A percentile compares a stretch with the other conserved stretches of the same genome.
Conservation (phyloP, 2,329 filamentous ascomycete species). For the Ophiognomonia clavigignenti-juglandacearum region DNA sequence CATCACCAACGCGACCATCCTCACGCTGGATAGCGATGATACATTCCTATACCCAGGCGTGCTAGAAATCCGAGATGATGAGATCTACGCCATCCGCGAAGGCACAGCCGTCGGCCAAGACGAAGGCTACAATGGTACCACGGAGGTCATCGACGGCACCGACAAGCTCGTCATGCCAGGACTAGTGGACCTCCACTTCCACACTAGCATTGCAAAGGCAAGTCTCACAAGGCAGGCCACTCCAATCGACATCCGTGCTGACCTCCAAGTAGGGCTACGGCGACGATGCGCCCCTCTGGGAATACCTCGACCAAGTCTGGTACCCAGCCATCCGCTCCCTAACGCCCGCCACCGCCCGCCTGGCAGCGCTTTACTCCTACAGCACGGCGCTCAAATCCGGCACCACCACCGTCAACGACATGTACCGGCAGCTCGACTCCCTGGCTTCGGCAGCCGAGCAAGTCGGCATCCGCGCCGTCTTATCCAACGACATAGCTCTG, state of each 20-base stretch:
- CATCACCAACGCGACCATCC: conserved; percentile 18
- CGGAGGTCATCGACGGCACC: conserved; percentile 18
- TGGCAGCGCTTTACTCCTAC: conserved; percentile 19
- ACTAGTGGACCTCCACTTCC: conserved; percentile 21
- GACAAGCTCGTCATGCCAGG: conserved; percentile 22
- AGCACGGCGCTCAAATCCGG: conserved; percentile 19
- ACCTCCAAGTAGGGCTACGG: conserved; percentile 15
- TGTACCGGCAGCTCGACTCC: conserved; percentile 20
- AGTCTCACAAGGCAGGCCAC: not conserved
- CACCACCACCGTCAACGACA: conserved; percentile 22
- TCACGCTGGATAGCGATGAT: conserved; percentile 19
- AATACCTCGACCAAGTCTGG: conserved; percentile 21
- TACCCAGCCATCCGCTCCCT: conserved; percentile 21
- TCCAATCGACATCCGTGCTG: not conserved
- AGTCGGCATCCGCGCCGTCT: conserved; percentile 19
- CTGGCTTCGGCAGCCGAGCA: conserved; percentile 19
- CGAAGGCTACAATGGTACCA: conserved; percentile 18
- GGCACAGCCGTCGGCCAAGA: conserved; percentile 10
- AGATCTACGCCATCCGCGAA: conserved; percentile 16
- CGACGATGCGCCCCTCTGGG: conserved; percentile 21
- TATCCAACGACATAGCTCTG: conserved; percentile 19
- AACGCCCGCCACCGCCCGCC: conserved; percentile 10
- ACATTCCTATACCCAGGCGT: conserved; percentile 19
- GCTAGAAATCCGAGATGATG: conserved; percentile 20
- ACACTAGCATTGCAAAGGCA: conserved; percentile 22